Conservation (phyloP, 1,139 yeast species). For the Diutina rugosa region DNA sequence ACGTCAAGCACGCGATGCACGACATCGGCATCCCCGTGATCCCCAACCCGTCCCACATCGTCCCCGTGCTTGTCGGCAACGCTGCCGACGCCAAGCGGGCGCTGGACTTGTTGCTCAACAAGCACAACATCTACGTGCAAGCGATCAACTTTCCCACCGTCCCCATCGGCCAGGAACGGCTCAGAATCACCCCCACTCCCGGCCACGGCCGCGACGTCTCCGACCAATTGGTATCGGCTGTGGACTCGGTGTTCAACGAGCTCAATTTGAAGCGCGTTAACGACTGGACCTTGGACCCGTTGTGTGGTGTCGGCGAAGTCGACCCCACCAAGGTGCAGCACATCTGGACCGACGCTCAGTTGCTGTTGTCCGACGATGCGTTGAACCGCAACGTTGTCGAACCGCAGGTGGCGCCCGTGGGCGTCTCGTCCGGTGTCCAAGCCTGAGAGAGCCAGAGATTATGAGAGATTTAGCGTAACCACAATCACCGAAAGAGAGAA, state of each 20-base stretch:
- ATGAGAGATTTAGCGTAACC: too few species aligned
- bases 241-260: slow-evolving; percentile 70
- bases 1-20: slow-evolving; percentile 63
- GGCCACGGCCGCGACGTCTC: slow-evolving; percentile 76
- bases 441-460: neutral
- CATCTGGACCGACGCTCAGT: slow-evolving; percentile 80
- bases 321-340: slow-evolving; percentile 33
- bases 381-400: slow-evolving; percentile 37
- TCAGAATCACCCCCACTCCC: slow-evolving; percentile 96
- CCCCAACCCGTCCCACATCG: slow-evolving; percentile 96
- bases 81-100: slow-evolving; percentile 88
- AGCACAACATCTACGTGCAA: slow-evolving; percentile 86
- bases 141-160: slow-evolving; percentile 98
- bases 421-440: neutral
- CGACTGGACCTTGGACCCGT: slow-evolving; percentile 79
- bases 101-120: slow-evolving; percentile 73
- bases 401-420: neutral
- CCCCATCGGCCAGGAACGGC: slow-evolving; percentile 88
- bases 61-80: slow-evolving; percentile 88
- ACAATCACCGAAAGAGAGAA: too few species aligned
- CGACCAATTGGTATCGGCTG: slow-evolving; percentile 62
- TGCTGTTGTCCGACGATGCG: slow-evolving; percentile 45
- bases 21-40: slow-evolving; percentile 82
- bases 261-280: slow-evolving; percentile 60
- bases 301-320: slow-evolving; percentile 72